Base-by-base conservation (phyloP, 225 moss, liverwort and hornwort genomes). In the Anthoceros angustus region DNA sequence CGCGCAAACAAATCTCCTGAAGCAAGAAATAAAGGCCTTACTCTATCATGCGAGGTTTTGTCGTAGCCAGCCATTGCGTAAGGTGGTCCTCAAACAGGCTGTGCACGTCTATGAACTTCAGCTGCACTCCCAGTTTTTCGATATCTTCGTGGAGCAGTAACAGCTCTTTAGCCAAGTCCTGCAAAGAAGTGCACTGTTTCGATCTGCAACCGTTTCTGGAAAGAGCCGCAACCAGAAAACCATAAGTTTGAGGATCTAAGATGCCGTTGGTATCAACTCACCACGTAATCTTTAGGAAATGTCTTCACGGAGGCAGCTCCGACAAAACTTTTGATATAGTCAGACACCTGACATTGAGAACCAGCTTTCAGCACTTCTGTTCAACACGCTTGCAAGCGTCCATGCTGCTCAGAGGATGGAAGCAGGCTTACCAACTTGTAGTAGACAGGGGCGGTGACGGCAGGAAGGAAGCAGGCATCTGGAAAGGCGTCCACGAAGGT, bases 31-130 rank as follows among this genome's bases (percentile, higher is more conserved):
- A 39, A 32, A 40, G 39, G 18, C 64, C 64, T 76, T 61, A 80
- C 80, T 77, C 80, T 42, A 72, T 71, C 80, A 80, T 74, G 32
- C 80, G 76, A 60, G 74, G 74, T 21, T 66, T 72, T 40, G 74
- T 62, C 10, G 76, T 63, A 1, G 63, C 39, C 26, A 77, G 62
- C 80, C 80, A 80, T 43, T 67, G 43, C 60, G 65, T 61, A 26
- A 80, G 45, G 42, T 70, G 40, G 11, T 70, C 60, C 41, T 55
- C 42, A 18, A 80, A 77, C 48, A 80, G 67, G 69, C 43, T 63
- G 43, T 74, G 69, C n/a, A 80, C 65, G 50, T 72, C 72, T 21
- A 70, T 39, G 50, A 70, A 72, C 40, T 66, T 42, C 62, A 77
- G 63, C 39, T 72, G 61, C 40, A 77, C 64, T 64, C 72, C 80